Evolutionary conservation across 257 asterid species (phyloP).

Genomic region (Eucommia ulmoides): DNA sequence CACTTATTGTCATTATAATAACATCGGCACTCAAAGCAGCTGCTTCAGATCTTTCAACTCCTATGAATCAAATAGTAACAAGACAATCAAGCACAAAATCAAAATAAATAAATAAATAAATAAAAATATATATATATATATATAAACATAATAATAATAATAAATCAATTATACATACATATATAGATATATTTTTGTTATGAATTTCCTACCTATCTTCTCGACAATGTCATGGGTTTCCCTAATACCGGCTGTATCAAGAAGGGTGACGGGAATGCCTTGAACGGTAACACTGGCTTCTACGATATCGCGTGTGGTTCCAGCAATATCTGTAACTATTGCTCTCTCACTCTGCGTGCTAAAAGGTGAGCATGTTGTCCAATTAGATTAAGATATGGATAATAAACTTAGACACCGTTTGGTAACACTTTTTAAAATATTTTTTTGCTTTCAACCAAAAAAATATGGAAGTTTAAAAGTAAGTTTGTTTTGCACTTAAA

Average conservation of each 20-base stretch:
- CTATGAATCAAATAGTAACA: conserved; percentile 24
- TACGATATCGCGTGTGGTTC: conserved; percentile 84
- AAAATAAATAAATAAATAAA: too few species aligned
- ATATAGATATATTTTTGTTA: too few species aligned
- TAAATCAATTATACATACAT: too few species aligned
- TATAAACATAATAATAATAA: too few species aligned
- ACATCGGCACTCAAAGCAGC: conserved; percentile 80
- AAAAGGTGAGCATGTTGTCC: conserved; percentile 27
- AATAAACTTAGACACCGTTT: too few species aligned
- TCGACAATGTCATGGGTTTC: conserved; percentile 77
- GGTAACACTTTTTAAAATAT: too few species aligned
- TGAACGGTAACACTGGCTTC: conserved; percentile 67
- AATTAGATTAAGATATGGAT: too few species aligned
- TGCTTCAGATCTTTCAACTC: conserved; percentile 89
- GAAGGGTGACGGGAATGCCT: conserved; percentile 84
- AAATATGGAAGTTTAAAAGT: too few species aligned
- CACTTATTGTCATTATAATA: conserved; percentile 72
- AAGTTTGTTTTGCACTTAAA: too few species aligned
- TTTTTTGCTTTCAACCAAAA: too few species aligned
- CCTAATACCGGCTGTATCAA: conserved; percentile 93
- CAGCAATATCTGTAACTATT: conserved; percentile 86
- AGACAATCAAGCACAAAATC: background rate
- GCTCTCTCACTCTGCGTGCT: conserved; percentile 98
- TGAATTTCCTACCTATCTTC: conserved; percentile 55
- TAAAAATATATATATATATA: too few species aligned